Conservation (phyloP, 768 basidiomycete genomes). For the Termitomyces sp. region DNA sequence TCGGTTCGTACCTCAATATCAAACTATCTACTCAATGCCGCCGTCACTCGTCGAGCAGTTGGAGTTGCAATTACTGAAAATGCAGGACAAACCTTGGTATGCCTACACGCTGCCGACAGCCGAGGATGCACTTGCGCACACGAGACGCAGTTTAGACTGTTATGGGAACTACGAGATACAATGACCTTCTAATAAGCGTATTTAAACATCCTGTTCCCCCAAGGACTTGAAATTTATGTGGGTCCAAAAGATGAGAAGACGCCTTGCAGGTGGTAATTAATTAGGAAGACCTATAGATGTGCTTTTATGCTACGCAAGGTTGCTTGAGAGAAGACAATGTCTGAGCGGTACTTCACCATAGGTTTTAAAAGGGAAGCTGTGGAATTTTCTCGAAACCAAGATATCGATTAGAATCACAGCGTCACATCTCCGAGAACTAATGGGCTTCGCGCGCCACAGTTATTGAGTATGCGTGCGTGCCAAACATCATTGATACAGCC, state of each 20-base stretch:
- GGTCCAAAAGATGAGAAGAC: conserved; percentile 1
- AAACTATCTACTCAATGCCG: background rate
- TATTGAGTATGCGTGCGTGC: background rate
- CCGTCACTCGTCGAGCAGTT: background rate
- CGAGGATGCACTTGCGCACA: background rate
- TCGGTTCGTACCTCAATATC: background rate
- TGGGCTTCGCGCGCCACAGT: too few relatives aligned
- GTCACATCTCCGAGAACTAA: background rate
- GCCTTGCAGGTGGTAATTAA: conserved; percentile 5
- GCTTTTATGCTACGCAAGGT: background rate
- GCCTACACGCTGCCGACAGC: background rate
- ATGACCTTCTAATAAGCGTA: background rate
- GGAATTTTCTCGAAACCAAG: background rate
- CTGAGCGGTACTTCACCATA: background rate
- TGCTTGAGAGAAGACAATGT: background rate
- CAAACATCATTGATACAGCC: background rate
- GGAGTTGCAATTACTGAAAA: background rate
- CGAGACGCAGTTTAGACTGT: background rate
- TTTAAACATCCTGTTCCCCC: background rate
- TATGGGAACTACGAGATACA: background rate
- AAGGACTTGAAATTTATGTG: conserved; percentile 1
- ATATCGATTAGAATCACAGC: background rate
- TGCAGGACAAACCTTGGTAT: background rate
- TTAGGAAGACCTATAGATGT: conserved; percentile 3
- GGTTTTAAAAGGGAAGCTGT: background rate